These are phyloP conservation scores for Pseudocercospora musae DNA, from an alignment of 2,329 filamentous ascomycete species.

Conservation along the genomic window DNA sequence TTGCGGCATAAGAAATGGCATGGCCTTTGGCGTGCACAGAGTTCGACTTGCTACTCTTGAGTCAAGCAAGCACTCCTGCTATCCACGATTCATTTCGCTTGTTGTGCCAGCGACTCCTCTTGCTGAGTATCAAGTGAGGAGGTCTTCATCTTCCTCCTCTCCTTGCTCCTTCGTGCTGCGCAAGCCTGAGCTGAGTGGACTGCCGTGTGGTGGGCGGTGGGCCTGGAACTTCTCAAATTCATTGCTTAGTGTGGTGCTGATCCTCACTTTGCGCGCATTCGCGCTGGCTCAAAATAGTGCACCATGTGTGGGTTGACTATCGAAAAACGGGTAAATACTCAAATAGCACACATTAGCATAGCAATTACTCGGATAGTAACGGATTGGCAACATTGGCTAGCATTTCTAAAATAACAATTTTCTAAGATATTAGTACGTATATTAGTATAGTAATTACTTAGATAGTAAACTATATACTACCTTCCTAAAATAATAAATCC, in stretches of 20 bases:
- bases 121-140: not conserved
- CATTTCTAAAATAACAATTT: too few relatives aligned
- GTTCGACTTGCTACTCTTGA: not conserved
- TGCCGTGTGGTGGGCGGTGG: not conserved
- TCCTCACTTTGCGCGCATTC: not conserved
- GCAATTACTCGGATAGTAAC: too few relatives aligned
- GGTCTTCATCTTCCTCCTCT: not conserved
- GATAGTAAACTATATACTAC: too few relatives aligned
- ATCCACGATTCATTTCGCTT: not conserved
- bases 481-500: too few relatives aligned
- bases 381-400: too few relatives aligned
- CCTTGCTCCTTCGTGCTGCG: not conserved
- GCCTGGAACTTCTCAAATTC: not conserved
- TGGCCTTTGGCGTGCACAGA: not conserved
- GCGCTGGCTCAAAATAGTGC: not conserved
- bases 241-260: not conserved
- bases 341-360: too few relatives aligned
- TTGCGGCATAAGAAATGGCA: not conserved
- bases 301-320: not conserved
- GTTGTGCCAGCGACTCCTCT: not conserved
- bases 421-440: too few relatives aligned
- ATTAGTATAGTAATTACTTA: too few relatives aligned
- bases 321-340: too few relatives aligned
- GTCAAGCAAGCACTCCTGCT: conserved; percentile 1
- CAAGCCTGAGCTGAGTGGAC: not conserved